A percentile compares a stretch with the other conserved stretches of the same genome.
phyloP scores from a whole-genome alignment of 805 yeast genomes.

The Myxozyma melibiosi region DNA sequence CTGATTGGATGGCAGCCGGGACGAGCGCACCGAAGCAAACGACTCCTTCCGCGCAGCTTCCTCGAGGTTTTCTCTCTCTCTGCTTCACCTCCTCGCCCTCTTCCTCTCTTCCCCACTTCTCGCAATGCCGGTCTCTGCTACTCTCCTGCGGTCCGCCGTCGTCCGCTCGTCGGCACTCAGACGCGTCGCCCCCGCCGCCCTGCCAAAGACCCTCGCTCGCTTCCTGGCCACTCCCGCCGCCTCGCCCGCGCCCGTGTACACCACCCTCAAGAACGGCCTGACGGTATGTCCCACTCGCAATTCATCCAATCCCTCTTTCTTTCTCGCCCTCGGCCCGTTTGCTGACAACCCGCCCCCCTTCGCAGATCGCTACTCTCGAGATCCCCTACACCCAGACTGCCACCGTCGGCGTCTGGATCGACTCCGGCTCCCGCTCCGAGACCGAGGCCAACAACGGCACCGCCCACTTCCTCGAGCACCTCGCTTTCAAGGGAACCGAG shows the following conservation, averaged over 20 bases:
- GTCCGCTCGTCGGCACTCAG: slow-evolving; percentile 20
- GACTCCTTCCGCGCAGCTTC: slow-evolving; percentile 4
- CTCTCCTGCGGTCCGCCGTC: slow-evolving; percentile 26
- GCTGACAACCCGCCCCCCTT: neutral
- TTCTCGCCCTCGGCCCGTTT: neutral
- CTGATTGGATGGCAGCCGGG: slow-evolving; percentile 21
- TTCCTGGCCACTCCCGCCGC: slow-evolving; percentile 36
- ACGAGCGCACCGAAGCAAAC: slow-evolving; percentile 1
- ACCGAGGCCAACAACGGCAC: slow-evolving; percentile 83
- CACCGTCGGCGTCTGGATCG: slow-evolving; percentile 97
- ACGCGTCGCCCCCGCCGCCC: slow-evolving; percentile 16
- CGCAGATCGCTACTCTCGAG: slow-evolving; percentile 68
- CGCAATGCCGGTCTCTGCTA: slow-evolving; percentile 32
- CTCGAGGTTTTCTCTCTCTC: neutral
- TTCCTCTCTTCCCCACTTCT: slow-evolving; percentile 2
- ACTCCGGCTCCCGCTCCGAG: slow-evolving; percentile 98
- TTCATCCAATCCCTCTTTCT: neutral
- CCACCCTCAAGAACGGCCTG: slow-evolving; percentile 84
- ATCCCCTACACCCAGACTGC: slow-evolving; percentile 91
- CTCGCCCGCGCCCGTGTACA: slow-evolving; percentile 58
- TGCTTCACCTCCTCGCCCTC: neutral
- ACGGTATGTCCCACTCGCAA: slow-evolving; percentile 54
- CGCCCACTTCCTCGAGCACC: slow-evolving; percentile 95
- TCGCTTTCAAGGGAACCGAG: slow-evolving; percentile 93
- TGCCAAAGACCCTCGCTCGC: slow-evolving; percentile 22